phyloP scores from a whole-genome alignment of 2,329 filamentous ascomycete genomes.

The Aspergillus latus region DNA sequence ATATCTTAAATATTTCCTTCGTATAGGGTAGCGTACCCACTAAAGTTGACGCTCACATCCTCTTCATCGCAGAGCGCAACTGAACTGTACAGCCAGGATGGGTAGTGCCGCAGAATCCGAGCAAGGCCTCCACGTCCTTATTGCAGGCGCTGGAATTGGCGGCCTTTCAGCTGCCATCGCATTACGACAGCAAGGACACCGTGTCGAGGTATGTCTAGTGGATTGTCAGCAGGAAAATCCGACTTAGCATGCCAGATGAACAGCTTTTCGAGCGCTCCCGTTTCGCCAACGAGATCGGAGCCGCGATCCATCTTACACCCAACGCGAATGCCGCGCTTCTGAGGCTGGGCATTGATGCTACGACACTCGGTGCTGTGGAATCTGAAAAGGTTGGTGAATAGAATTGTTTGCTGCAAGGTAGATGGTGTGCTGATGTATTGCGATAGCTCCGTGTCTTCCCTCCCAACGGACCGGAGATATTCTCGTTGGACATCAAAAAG shows the following conservation, averaged over 20 bases:
- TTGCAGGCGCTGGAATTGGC: slow-evolving; percentile 38
- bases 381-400: slow-evolving; percentile 23
- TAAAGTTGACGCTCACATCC: neutral
- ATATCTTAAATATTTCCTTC: neutral
- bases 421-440: neutral
- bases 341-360: slow-evolving; percentile 45
- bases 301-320: slow-evolving; percentile 63
- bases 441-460: slow-evolving; percentile 38
- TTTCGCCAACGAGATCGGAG: slow-evolving; percentile 58
- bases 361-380: slow-evolving; percentile 42
- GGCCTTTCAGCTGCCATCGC: slow-evolving; percentile 45
- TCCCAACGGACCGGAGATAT: slow-evolving; percentile 34
- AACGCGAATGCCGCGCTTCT: slow-evolving; percentile 60
- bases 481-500: slow-evolving; percentile 24
- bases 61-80: neutral
- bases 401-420: neutral
- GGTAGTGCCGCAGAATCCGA: slow-evolving; percentile 15
- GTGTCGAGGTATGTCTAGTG: slow-evolving; percentile 34
- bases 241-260: neutral
- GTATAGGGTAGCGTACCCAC: neutral
- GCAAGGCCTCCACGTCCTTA: slow-evolving; percentile 29
- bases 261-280: slow-evolving; percentile 58
- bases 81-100: slow-evolving; percentile 16
- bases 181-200: slow-evolving; percentile 54
- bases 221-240: neutral